A percentile compares a stretch with the other conserved stretches of the same genome.
These are phyloP conservation scores for Backusella australiensis DNA, from an alignment of 192 early-diverging fungal genomes.

Conservation along the genomic window DNA sequence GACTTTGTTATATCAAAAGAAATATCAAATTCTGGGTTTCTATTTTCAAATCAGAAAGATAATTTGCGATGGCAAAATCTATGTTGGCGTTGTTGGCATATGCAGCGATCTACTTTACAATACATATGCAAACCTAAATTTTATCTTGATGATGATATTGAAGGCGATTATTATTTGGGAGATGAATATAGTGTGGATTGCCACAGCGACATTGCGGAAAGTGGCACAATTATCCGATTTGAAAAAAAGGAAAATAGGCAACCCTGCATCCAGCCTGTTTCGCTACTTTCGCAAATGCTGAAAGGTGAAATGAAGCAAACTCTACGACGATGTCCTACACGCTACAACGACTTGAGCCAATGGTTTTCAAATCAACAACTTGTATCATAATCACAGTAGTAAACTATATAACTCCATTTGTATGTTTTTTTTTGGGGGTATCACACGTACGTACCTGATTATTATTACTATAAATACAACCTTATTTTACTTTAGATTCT, in stretches of 20 bases:
- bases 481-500: neutral
- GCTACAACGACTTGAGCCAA: neutral
- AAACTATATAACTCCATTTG: neutral
- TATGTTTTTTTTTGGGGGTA: neutral
- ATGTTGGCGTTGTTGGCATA: neutral
- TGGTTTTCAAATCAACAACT: neutral
- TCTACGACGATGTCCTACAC: neutral
- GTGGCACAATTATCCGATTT: neutral
- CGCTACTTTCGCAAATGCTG: conserved; percentile 4
- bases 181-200: neutral
- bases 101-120: neutral
- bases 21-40: neutral
- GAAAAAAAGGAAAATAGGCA: conserved; percentile 8
- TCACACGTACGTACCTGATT: neutral
- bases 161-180: neutral
- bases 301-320: neutral
- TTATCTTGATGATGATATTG: neutral
- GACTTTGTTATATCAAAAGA: neutral
- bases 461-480: neutral
- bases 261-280: conserved; percentile 3
- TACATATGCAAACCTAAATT: neutral
- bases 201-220: neutral
- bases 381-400: neutral
- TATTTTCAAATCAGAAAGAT: conserved; percentile 3
- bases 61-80: conserved; percentile 1